Conservation (phyloP, 2,329 filamentous ascomycete genomes). For the Ceratocystis harringtonii region DNA sequence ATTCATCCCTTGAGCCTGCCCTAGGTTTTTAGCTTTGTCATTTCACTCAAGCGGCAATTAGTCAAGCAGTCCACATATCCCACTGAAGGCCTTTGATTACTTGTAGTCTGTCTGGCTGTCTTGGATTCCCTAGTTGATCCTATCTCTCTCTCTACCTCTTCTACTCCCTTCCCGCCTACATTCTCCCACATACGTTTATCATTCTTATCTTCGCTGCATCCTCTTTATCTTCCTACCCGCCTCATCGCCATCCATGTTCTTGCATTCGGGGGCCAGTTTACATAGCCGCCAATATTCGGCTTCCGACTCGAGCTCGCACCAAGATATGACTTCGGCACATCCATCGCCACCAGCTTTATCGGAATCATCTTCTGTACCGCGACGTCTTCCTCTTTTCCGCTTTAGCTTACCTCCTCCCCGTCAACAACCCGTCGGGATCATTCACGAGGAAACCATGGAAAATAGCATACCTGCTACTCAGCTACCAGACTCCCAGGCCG, state of each 20-base stretch:
- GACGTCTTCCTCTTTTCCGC: constrained; percentile 15
- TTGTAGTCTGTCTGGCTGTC: neutral
- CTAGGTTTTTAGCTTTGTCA: neutral
- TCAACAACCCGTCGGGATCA: constrained; percentile 10
- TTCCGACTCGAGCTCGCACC: neutral
- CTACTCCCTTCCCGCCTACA: neutral
- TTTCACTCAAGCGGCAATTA: neutral
- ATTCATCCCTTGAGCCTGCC: neutral
- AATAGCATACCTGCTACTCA: neutral
- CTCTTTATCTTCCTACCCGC: neutral
- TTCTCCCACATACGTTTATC: neutral
- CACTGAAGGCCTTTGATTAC: neutral
- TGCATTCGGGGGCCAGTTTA: constrained; percentile 43
- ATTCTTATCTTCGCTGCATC: neutral
- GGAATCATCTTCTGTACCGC: constrained; percentile 4
- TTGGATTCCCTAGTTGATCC: neutral
- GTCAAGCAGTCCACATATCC: neutral
- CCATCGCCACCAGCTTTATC: constrained; percentile 25
- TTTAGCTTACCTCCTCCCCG: constrained; percentile 12
- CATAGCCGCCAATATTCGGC: constrained; percentile 41
- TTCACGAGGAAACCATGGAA: constrained; percentile 14
- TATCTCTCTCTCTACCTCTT: neutral
- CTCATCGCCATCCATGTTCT: constrained; percentile 37
- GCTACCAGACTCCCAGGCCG: neutral
- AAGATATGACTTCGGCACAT: neutral